Base-by-base conservation (phyloP, 352 stramenopile species). In the Globisporangium solare region DNA sequence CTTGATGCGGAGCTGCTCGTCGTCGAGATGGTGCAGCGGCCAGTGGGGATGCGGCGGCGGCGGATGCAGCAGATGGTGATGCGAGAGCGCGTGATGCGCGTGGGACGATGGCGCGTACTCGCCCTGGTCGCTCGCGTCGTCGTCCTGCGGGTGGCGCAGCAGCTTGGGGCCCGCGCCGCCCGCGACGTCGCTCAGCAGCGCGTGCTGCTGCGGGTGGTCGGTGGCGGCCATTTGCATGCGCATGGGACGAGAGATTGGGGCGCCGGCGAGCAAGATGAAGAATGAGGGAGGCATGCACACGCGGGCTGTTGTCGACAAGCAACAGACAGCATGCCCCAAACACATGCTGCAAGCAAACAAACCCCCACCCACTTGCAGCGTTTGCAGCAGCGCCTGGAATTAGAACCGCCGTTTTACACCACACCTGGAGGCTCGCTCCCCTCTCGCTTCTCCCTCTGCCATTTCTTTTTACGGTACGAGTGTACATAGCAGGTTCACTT, bases 151-250 rank as follows among this genome's bases (percentile, higher is more conserved):
- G 51, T 48, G 50, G 57, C 6, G 61, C 56, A 43, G 13, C 13
- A 67, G 37, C 40, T 60, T 66, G 52, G 51, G 57, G 54, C 18
- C 54, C 54, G 54, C 20, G 52, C 20, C 40, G 35, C 31, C 47
- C 39, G 31, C 53, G 47, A 43, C 47, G 47, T 47, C 37, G 6
- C 60, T 74, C 68, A 32, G 63, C 53, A 48, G 63, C 54, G 65
- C 66, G 18, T 63, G 51, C 48, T 74, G 54, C 54, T 24, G 64
- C 27, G 6, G 27, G 27, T 54, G 39, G 53, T 60, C 10, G 37
- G 50, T 22, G 41, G 47, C 56, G 32, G 56, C 54, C 61, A 72
- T 66, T 58, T 78, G 67, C 67, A 73, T 81, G 60, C 60, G 72
- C 72, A 81, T 78, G 32, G 10, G 27, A 8, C 5, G 27, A 35